Base-by-base conservation (phyloP, 1,284 basidiomycete species). In the Mycena citricolor region DNA sequence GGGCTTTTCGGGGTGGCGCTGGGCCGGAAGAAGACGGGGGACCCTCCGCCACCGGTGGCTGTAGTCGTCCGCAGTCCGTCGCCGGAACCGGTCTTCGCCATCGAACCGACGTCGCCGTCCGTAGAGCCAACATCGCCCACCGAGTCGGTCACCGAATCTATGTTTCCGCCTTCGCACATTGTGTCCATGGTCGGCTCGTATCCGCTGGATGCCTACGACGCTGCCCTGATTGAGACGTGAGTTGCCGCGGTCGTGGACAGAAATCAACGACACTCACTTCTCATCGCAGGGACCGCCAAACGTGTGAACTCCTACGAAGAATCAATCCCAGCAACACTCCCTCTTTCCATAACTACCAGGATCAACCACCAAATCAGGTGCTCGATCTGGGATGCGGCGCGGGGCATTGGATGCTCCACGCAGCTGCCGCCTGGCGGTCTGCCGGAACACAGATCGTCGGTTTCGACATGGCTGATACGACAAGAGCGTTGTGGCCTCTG, bases 321-420 rank as follows among this genome's bases (percentile, higher is more conserved):
- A 63, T 85, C 20, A 76, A 70, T 39, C 60, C 68, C 2, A 68
- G 63, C 7, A 67, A 69, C 6, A 70, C 71, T 0, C 84, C 85
- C 0, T 77, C 76, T 5, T 87, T 88, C 54, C 69, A 76, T 42
- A 64, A 77, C 50, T 80, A 75, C 52, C 64, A 67, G n/a, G 67
- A 69, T 31, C 68, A 65, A 20, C 69, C 70, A 2, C 84, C 84
- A 2, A 54, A 59, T 2, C 62, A 65, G 13, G 77, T 83, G 22
- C 71, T 89, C 7, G 86, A 88, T 56, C 62, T 89, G 14, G 86
- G 86, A 4, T 87, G 84, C 61, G 86, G 86, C 2, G 59, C 73
- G 42, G 85, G 85, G 1, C 59, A 72, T 36, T 89, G 86, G 86
- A 67, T 78, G 4, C 54, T 77, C 0, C 68, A 79, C 32, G 80